Base-by-base conservation (phyloP, 2,329 filamentous ascomycete species). In the Colletotrichum neosansevieriae region DNA sequence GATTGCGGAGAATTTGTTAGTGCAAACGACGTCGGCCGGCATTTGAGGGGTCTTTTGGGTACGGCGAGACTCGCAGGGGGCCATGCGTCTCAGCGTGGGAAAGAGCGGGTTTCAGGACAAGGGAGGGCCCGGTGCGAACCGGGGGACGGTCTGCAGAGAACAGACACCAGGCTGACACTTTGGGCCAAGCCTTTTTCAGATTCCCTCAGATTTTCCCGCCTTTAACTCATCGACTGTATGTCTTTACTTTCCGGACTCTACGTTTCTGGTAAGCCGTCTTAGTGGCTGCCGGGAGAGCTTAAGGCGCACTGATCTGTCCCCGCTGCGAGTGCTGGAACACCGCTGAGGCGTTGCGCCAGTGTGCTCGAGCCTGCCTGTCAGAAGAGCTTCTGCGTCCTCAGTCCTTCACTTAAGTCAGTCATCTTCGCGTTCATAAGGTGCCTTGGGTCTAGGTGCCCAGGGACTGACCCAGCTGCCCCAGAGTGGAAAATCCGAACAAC, bases 71-170 rank as follows among this genome's bases (percentile, higher is more conserved):
- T 58, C 58, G 36, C 69, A 70, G 65, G 69, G 69, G 57, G 13
- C 38, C 34, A 58, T 62, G 57, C 69, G 69, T 70, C 69, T 70
- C 69, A 70, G 69, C 65, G 51, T 66, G 40, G 47, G 65, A 57
- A 66, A 69, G 69, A 70, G 60, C 69, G 69, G 69, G 69, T 70
- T 70, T 70, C 69, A 70, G 66, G 51, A 57, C 69, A 69, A 44
- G 69, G 67, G 34, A 53, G 57, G 56, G 44, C 50, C 63, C 45
- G 49, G 12, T 50, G 65, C 58, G 40, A 13, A 44, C 58, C 34
- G 32, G 63, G 47, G 32, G 6, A 7, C 29, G 29, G 29, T 6
- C 9, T 29, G 29, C 6, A 24, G 24, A 21, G 21, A 21, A 21
- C 21, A 21, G 21, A 21, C 21, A 21, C 21, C 29, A 29, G 6